phyloP scores from a whole-genome alignment of 2,329 filamentous ascomycete species.

The Didymellaceae sp. region DNA sequence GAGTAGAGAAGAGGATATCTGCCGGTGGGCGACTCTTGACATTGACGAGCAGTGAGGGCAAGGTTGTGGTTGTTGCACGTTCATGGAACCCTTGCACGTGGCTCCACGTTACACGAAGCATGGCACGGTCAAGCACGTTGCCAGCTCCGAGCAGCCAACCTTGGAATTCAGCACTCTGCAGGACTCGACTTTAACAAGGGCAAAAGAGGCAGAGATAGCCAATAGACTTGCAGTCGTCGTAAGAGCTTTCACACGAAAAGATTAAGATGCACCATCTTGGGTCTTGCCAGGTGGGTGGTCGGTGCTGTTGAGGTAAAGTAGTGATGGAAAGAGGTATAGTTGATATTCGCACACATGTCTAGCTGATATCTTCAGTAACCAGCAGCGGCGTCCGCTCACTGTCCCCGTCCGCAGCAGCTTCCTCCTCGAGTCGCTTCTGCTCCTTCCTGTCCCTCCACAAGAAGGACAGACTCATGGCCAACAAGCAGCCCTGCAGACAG shows the following conservation, averaged over 20 bases:
- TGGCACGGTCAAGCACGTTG: not conserved
- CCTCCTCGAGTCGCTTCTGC: constrained; percentile 27
- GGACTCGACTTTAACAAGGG: too few relatives aligned
- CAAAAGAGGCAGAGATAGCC: too few relatives aligned
- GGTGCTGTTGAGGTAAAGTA: too few relatives aligned
- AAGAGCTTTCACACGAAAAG: too few relatives aligned
- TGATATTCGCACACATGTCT: not conserved
- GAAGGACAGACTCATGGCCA: constrained; percentile 82
- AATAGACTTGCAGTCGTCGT: too few relatives aligned
- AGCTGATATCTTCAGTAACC: constrained; percentile 11
- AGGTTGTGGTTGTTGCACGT: constrained; percentile 5
- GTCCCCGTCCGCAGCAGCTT: not conserved
- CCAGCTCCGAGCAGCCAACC: too few relatives aligned
- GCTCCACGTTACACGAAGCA: constrained; percentile 8
- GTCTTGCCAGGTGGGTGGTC: too few relatives aligned
- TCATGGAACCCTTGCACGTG: constrained; percentile 5
- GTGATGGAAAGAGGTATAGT: not conserved
- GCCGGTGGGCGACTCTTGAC: too few relatives aligned
- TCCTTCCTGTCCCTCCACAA: constrained; percentile 59
- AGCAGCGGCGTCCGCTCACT: constrained; percentile 10
- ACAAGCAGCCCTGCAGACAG: constrained; percentile 78
- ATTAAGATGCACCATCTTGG: too few relatives aligned
- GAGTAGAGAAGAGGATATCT: too few relatives aligned
- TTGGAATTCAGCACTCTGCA: too few relatives aligned
- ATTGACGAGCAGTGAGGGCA: not conserved